These are phyloP conservation scores for Pseudogymnoascus sp. DNA, from an alignment of 2,329 filamentous ascomycete species.

Conservation along the genomic window DNA sequence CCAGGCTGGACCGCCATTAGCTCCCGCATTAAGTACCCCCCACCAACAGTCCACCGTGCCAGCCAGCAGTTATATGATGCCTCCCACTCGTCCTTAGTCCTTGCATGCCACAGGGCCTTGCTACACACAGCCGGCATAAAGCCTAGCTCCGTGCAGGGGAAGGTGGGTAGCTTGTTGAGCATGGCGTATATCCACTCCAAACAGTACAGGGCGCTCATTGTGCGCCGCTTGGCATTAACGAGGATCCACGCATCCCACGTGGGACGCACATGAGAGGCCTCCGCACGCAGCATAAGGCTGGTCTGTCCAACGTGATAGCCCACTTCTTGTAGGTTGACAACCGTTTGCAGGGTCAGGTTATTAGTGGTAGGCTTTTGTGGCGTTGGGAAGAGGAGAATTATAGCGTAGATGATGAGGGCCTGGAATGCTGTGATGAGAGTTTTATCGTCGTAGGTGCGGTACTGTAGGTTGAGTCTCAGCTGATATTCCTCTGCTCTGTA, in stretches of 20 bases:
- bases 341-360: slow-evolving; percentile 23
- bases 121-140: slow-evolving; percentile 34
- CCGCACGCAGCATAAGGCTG: slow-evolving; percentile 32
- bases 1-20: slow-evolving; percentile 27
- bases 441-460: slow-evolving; percentile 27
- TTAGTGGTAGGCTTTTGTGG: slow-evolving; percentile 19
- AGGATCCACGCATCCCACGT: slow-evolving; percentile 35
- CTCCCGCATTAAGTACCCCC: slow-evolving; percentile 27
- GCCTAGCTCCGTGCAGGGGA: slow-evolving; percentile 31
- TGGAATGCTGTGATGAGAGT: slow-evolving; percentile 32
- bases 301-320: slow-evolving; percentile 27
- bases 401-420: slow-evolving; percentile 31
- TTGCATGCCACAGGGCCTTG: slow-evolving; percentile 34
- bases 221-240: slow-evolving; percentile 49
- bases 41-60: slow-evolving; percentile 27
- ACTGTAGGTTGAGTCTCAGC: slow-evolving; percentile 20
- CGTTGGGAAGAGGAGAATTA: slow-evolving; percentile 33
- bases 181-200: slow-evolving; percentile 35
- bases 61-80: slow-evolving; percentile 29
- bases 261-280: slow-evolving; percentile 26
- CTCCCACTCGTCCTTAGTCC: slow-evolving; percentile 29
- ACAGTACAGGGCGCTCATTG: slow-evolving; percentile 30
- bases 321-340: slow-evolving; percentile 28
- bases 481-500: not conserved
- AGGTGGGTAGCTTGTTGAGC: slow-evolving; percentile 28